Evolutionary conservation across 768 basidiomycete species (phyloP).

Genomic region (Serpula lacrymans): DNA sequence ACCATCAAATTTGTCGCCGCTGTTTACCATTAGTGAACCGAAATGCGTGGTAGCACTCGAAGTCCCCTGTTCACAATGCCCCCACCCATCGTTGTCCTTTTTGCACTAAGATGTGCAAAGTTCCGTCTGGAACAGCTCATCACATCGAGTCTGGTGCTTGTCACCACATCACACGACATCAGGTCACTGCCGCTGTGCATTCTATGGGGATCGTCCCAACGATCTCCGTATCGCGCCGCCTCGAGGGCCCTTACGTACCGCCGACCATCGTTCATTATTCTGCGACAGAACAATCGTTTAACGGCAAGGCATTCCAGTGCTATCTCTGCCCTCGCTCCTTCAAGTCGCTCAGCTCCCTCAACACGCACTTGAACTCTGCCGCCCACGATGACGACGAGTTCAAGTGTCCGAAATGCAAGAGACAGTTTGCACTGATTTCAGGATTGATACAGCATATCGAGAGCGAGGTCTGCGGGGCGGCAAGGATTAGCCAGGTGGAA

Average conservation of each 20-base stretch:
- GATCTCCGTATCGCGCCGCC: conserved; percentile 32
- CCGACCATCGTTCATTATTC: conserved; percentile 19
- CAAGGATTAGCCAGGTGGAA: too few relatives aligned
- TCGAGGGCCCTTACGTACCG: conserved; percentile 12
- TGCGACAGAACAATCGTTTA: conserved; percentile 35
- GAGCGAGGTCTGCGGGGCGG: too few relatives aligned
- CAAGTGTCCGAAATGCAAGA: conserved; percentile 42
- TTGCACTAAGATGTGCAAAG: conserved; percentile 31
- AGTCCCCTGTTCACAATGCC: conserved; percentile 23
- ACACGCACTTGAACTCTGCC: conserved; percentile 25
- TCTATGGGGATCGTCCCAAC: conserved; percentile 29
- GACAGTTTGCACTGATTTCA: conserved; percentile 34
- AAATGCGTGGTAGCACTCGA: conserved; percentile 18
- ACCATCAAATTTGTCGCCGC: background rate
- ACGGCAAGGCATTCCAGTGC: conserved; percentile 41
- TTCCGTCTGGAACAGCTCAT: conserved; percentile 32
- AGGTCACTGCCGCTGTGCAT: conserved; percentile 34
- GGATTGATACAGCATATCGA: conserved; percentile 41
- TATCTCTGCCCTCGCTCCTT: conserved; percentile 37
- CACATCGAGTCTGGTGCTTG: conserved; percentile 40
- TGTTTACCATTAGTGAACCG: background rate
- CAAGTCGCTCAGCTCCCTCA: conserved; percentile 23
- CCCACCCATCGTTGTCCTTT: conserved; percentile 29
- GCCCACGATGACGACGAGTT: conserved; percentile 38
- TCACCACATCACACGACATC: conserved; percentile 31